Conservation (phyloP, 2,329 filamentous ascomycete genomes). For the Talaromyces sp. region DNA sequence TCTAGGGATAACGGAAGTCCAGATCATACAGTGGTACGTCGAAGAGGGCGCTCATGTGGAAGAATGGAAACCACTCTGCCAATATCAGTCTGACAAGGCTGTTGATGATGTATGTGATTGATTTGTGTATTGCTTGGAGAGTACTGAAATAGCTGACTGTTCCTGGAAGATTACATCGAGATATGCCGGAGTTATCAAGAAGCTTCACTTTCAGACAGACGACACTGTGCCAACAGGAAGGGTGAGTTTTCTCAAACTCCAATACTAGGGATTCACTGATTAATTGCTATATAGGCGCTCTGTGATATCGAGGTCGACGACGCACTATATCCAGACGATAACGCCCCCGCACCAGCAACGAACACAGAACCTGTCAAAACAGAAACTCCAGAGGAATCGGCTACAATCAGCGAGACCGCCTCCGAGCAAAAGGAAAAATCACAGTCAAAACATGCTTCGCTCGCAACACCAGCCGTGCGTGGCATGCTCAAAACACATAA, state of each 20-base stretch:
- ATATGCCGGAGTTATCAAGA: slow-evolving; percentile 93
- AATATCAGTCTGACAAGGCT: slow-evolving; percentile 98
- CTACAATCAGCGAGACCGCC: slow-evolving; percentile 12
- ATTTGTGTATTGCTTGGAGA: neutral
- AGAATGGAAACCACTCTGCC: slow-evolving; percentile 95
- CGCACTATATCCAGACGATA: slow-evolving; percentile 61
- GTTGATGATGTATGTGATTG: slow-evolving; percentile 49
- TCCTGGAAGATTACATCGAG: slow-evolving; percentile 84
- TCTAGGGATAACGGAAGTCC: slow-evolving; percentile 90
- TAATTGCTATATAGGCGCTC: slow-evolving; percentile 55
- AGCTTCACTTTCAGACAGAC: slow-evolving; percentile 88
- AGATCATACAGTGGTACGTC: slow-evolving; percentile 99
- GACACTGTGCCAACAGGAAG: slow-evolving; percentile 93
- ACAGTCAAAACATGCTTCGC: slow-evolving; percentile 60
- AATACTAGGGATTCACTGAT: neutral
- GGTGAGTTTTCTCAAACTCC: slow-evolving; percentile 27
- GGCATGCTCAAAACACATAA: slow-evolving; percentile 76
- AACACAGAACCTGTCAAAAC: slow-evolving; percentile 22
- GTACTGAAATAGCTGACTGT: slow-evolving; percentile 11
- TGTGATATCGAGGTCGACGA: slow-evolving; percentile 92
- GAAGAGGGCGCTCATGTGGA: slow-evolving; percentile 91
- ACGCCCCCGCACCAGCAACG: slow-evolving; percentile 22
- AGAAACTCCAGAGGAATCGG: slow-evolving; percentile 17
- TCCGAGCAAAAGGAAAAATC: slow-evolving; percentile 10
- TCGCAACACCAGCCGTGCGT: slow-evolving; percentile 89